Percentiles rank a stretch among this genome's conserved stretches.
These are phyloP conservation scores for Salix dunnii DNA, from an alignment of 345 rosid species.

Conservation along the genomic window DNA sequence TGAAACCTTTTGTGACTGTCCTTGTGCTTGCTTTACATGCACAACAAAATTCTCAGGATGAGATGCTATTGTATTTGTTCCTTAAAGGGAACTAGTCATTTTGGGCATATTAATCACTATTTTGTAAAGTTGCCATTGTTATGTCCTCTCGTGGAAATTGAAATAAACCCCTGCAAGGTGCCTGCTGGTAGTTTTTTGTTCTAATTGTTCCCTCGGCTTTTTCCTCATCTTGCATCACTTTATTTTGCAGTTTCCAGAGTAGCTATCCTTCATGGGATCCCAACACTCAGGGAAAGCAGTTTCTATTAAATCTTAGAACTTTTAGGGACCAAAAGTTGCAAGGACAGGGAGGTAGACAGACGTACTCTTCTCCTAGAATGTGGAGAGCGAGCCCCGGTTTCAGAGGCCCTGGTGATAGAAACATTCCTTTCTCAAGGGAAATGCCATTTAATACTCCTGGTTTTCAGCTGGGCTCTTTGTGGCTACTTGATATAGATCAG, in stretches of 20 bases:
- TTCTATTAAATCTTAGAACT: constrained; percentile 62
- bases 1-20: not conserved
- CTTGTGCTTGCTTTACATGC: not conserved
- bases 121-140: not conserved
- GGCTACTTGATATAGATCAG: constrained; percentile 67
- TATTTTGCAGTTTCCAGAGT: constrained; percentile 73
- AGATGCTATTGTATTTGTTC: too few species aligned
- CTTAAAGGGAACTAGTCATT: not conserved
- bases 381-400: constrained; percentile 47
- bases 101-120: not conserved
- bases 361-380: constrained; percentile 38
- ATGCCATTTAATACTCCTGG: constrained; percentile 36
- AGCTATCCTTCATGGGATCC: constrained; percentile 93
- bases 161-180: not conserved
- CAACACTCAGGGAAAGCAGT: constrained; percentile 70
- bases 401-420: constrained; percentile 44
- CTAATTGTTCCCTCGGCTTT: not conserved
- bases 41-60: not conserved
- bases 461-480: constrained; percentile 50
- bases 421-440: constrained; percentile 46
- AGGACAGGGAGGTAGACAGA: constrained; percentile 41
- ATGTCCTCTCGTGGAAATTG: not conserved
- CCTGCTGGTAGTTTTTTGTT: not conserved
- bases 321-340: constrained; percentile 73
- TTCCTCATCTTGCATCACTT: not conserved